phyloP scores from a whole-genome alignment of 1,284 basidiomycete species.

The Leccinum subrobustum region DNA sequence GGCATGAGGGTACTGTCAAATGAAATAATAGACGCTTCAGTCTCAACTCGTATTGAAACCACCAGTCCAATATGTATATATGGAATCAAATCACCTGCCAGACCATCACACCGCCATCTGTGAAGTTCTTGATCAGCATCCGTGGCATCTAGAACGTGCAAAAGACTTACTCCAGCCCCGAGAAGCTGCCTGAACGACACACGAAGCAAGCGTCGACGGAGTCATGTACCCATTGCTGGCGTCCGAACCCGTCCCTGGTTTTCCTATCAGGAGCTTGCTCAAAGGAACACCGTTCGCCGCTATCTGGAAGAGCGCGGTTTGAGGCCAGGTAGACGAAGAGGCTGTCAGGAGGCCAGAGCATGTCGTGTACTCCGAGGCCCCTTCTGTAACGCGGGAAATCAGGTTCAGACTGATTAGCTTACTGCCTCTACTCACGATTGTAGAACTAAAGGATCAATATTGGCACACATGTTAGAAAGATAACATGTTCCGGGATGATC shows the following conservation, averaged over 20 bases:
- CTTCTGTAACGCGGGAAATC: constrained; percentile 35
- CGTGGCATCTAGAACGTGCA: not conserved
- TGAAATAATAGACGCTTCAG: constrained; percentile 28
- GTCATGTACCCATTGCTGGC: constrained; percentile 60
- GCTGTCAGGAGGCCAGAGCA: constrained; percentile 43
- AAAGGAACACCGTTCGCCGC: constrained; percentile 51
- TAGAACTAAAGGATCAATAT: constrained; percentile 48
- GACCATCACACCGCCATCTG: constrained; percentile 52
- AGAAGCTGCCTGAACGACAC: constrained; percentile 51
- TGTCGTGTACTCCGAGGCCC: constrained; percentile 44
- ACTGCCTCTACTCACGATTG: constrained; percentile 46
- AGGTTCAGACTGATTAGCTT: not conserved
- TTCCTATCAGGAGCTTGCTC: constrained; percentile 59
- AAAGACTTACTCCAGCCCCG: constrained; percentile 54
- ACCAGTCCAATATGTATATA: not conserved
- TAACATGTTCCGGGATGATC: not conserved
- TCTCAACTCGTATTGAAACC: constrained; percentile 32
- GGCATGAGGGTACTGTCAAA: constrained; percentile 29
- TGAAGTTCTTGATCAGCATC: constrained; percentile 3
- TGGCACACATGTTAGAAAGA: constrained; percentile 3
- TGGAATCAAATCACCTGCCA: constrained; percentile 34
- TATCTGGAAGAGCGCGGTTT: constrained; percentile 60
- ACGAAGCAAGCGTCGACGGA: constrained; percentile 51
- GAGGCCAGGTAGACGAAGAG: constrained; percentile 41
- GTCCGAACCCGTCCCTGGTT: constrained; percentile 53